Evolutionary conservation across 495 filamentous ascomycete genomes (phyloP), one percentile per base, ranked within the genome.

Genomic region (Penicillium flavigenum): DNA sequence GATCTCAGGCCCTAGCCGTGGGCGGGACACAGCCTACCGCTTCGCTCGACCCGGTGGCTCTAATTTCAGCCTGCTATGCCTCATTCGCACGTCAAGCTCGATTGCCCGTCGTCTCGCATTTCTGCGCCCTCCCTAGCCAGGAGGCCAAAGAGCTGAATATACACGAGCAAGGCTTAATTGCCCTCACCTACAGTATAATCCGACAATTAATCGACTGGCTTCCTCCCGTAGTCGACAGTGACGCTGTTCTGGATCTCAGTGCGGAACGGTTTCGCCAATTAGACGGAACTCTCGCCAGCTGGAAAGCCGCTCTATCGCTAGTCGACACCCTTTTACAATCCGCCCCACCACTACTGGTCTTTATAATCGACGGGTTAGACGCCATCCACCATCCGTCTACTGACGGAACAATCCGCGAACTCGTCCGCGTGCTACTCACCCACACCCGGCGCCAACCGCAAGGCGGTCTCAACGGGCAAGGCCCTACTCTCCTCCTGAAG

Each of bases 161-260:
- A 3, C 72, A 70, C 34, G 63, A 73, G 48, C 66, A 69, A 38
- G 74, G 72, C 1, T 66, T 81, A 3, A 69, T 81, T 12, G 69
- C 73, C 6, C 68, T 81, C 29, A 71, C 72, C 1, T 79, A 81
- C 54, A 77, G 76, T 48, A 52, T 79, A n/a, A 78, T 79, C 19
- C 73, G 76, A n/a, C 77, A 79, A 53, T 58, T 79, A 55, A 72
- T 79, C 34, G 74, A 79, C 53, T 67, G 67, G 36, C 60, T 77
- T 17, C 77, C 76, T 11, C 75, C 76, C 1, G 69, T 77, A 16
- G 57, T 74, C 14, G 69, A 76, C 56, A 71, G 72, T 39, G 71
- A 77, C 24, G 64, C 72, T 20, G 61, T 70, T 19, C 68, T 72
- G 39, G 70, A 73, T 46, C 53, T 79, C 22, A 75, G 68, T 24